Evolutionary conservation across 2,329 filamentous ascomycete genomes (phyloP), one percentile per base, ranked within the genome.

Genomic region (Cadophora sp.): DNA sequence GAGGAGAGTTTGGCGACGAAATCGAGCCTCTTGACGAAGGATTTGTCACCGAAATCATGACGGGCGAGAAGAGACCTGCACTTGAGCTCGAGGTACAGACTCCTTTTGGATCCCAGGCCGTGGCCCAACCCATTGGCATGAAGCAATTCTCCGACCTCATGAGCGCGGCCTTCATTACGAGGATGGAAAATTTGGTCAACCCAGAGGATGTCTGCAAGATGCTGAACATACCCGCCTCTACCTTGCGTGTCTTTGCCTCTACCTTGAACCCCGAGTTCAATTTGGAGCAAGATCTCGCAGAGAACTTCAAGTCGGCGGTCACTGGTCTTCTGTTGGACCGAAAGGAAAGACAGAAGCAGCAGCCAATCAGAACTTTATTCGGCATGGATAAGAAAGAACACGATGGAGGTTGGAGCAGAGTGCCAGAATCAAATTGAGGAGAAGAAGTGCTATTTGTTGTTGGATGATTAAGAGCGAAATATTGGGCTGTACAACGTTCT

Each of bases 41-140:
- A 3, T 70, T 71, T 20, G 36, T 70, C 14, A 51, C 66, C 20
- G 66, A 71, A 47, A 67, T 71, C 14, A 18, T 71, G 27, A 70
- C 70, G 3, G 70, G 70, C 1, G 51, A 68, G 50, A 68, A 56
- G n/a, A 20, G 14, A 11, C 27, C 50, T 27, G 16, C 27, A n/a
- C 7, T 53, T 22, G 59, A 39, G 2, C 39, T 58, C 13, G 11
- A 33, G 4, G 2, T 14, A 13, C n/a, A 47, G 4, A 33, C 3
- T 30, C 6, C 27, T 24, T 58, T 39, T 30, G 50, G 5, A 56
- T 16, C 33, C 18, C 18, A 47, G 7, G 20, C 11, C 14, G 39
- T 41, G 22, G 47, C 36, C 18, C 39, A 51, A 18, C 47, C 45
- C 6, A 27, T 47, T 20, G 62, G 51, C 24, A 41, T 69, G 9